Conservation (phyloP, 352 stramenopile species). For the Pilasporangium apinafurcum region DNA sequence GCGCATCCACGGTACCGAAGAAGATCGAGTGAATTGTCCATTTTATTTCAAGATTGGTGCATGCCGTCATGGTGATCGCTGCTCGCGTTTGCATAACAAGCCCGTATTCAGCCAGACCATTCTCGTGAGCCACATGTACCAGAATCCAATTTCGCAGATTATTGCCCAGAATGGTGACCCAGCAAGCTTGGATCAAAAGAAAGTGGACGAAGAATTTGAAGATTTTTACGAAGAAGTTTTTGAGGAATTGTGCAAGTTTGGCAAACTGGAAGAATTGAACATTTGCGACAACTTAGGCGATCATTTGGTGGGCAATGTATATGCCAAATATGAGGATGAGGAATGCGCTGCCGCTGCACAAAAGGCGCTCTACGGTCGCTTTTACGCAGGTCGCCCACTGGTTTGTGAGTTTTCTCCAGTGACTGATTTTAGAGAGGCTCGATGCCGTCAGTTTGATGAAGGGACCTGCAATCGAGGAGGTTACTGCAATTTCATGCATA, state of each 20-base stretch:
- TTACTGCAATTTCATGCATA: slow-evolving; percentile 99
- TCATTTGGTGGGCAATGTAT: slow-evolving; percentile 99
- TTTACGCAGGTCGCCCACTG: slow-evolving; percentile 95
- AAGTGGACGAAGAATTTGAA: slow-evolving; percentile 96
- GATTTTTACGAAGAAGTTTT: slow-evolving; percentile 98
- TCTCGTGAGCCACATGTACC: slow-evolving; percentile 98
- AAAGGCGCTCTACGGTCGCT: slow-evolving; percentile 95
- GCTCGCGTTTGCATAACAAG: slow-evolving; percentile 97
- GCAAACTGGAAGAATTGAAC: slow-evolving; percentile 97
- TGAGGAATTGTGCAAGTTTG: slow-evolving; percentile 98
- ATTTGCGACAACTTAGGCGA: slow-evolving; percentile 99
- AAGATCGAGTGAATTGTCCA: slow-evolving; percentile 97
- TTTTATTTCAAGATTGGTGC: slow-evolving; percentile 99
- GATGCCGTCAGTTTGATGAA: slow-evolving; percentile 98
- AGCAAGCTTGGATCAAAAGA: slow-evolving; percentile 75
- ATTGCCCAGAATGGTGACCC: slow-evolving; percentile 86
- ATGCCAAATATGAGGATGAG: slow-evolving; percentile 98
- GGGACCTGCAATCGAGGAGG: slow-evolving; percentile 94
- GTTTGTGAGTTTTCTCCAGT: slow-evolving; percentile 98
- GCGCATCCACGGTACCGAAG: slow-evolving; percentile 97
- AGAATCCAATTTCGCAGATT: slow-evolving; percentile 91
- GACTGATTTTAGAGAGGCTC: slow-evolving; percentile 97
- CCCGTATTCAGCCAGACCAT: slow-evolving; percentile 98
- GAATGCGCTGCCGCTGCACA: slow-evolving; percentile 96
- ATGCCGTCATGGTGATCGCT: slow-evolving; percentile 98